Conservation (phyloP, 805 yeast species). For the Metschnikowia kofuensis region DNA sequence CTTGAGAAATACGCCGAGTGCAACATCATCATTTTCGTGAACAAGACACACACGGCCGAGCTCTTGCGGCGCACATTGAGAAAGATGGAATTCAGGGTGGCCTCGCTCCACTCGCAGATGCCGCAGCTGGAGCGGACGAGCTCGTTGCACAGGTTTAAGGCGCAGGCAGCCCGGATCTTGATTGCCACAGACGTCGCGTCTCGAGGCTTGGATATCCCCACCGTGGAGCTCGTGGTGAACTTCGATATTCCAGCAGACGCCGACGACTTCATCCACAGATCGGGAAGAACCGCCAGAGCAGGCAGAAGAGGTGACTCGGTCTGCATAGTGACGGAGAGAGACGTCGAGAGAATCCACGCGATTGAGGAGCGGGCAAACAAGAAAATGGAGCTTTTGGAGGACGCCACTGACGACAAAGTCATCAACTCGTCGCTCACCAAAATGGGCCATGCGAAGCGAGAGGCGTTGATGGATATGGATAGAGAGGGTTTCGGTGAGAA, state of each 20-base stretch:
- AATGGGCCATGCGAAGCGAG: slow-evolving; percentile 82
- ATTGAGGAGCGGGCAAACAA: slow-evolving; percentile 82
- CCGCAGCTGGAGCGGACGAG: slow-evolving; percentile 89
- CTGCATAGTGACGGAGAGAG: slow-evolving; percentile 81
- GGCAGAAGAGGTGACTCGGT: slow-evolving; percentile 85
- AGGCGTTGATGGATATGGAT: slow-evolving; percentile 92
- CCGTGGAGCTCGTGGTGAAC: slow-evolving; percentile 84
- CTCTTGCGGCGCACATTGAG: slow-evolving; percentile 73
- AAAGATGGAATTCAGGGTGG: slow-evolving; percentile 71
- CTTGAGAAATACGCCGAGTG: slow-evolving; percentile 59
- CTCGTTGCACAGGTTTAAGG: slow-evolving; percentile 88
- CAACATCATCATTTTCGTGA: slow-evolving; percentile 85
- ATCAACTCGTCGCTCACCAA: slow-evolving; percentile 67
- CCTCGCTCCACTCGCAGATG: slow-evolving; percentile 93
- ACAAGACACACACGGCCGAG: slow-evolving; percentile 89
- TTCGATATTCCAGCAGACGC: slow-evolving; percentile 95
- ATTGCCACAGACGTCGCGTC: slow-evolving; percentile 97
- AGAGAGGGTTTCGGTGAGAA: slow-evolving; percentile 83
- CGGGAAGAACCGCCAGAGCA: slow-evolving; percentile 99
- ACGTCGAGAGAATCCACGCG: slow-evolving; percentile 73
- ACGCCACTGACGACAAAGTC: slow-evolving; percentile 71
- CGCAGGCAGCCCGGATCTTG: slow-evolving; percentile 88
- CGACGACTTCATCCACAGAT: slow-evolving; percentile 93
- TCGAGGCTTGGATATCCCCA: slow-evolving; percentile 95
- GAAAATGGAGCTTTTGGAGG: slow-evolving; percentile 74